These are phyloP conservation scores for Phytophthora idaei DNA, from an alignment of 352 stramenopile species.

Conservation along the genomic window DNA sequence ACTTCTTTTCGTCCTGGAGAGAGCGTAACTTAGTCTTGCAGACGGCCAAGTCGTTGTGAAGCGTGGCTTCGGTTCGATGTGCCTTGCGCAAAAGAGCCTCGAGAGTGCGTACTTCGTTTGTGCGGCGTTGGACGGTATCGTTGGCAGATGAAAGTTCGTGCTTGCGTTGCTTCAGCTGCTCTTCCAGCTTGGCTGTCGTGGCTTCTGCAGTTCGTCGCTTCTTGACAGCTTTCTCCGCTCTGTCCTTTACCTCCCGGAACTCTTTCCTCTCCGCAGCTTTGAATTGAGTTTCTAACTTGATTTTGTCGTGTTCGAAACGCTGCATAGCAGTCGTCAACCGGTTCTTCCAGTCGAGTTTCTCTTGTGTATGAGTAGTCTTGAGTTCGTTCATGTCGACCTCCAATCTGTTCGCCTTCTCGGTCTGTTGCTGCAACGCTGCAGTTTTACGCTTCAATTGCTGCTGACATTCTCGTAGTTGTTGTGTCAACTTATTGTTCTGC, in stretches of 20 bases:
- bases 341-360: conserved; percentile 43
- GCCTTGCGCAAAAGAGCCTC: conserved; percentile 35
- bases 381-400: conserved; percentile 37
- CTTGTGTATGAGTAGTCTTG: conserved; percentile 29
- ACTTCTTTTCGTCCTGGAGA: conserved; percentile 31
- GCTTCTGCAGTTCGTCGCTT: conserved; percentile 30
- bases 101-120: conserved; percentile 21
- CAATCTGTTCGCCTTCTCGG: conserved; percentile 41
- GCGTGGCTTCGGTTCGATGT: conserved; percentile 37
- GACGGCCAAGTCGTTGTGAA: conserved; percentile 32
- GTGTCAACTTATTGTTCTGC: conserved; percentile 37
- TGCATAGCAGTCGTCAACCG: conserved; percentile 35
- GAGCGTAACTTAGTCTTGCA: conserved; percentile 32
- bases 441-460: conserved; percentile 43
- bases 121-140: conserved; percentile 8
- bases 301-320: conserved; percentile 39
- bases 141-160: conserved; percentile 17
- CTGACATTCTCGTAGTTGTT: conserved; percentile 37
- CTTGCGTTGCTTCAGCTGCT: conserved; percentile 34
- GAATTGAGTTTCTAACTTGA: conserved; percentile 27
- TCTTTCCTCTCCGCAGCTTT: conserved; percentile 32
- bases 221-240: conserved; percentile 32
- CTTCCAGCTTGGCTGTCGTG: conserved; percentile 12
- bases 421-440: conserved; percentile 28
- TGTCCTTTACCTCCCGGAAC: conserved; percentile 32